Conservation (phyloP, 495 filamentous ascomycete species). For the Cenococcum geophilum region DNA sequence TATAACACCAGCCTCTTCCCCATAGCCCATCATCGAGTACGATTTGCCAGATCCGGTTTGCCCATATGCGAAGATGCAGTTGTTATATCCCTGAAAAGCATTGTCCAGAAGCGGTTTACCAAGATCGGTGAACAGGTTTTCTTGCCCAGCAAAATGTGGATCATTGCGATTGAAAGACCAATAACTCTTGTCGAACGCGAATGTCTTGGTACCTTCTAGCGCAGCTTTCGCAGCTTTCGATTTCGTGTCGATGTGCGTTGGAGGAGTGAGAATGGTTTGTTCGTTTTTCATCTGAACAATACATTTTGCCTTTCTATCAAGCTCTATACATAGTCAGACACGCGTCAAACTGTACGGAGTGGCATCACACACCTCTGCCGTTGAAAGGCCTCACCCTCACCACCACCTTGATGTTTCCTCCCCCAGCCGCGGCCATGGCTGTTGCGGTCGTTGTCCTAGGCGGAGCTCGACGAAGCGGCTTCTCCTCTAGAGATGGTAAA, state of each 20-base stretch:
- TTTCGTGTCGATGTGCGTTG: slow-evolving; percentile 52
- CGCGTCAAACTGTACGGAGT: background rate
- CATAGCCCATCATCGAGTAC: slow-evolving; percentile 99
- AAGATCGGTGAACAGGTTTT: slow-evolving; percentile 79
- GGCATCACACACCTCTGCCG: slow-evolving; percentile 63
- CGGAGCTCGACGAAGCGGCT: background rate
- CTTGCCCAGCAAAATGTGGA: slow-evolving; percentile 81
- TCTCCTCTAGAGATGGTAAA: background rate
- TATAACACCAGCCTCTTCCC: slow-evolving; percentile 92
- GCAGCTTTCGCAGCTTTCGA: slow-evolving; percentile 55
- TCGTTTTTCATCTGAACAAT: slow-evolving; percentile 92
- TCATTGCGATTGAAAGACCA: slow-evolving; percentile 91
- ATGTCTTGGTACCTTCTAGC: slow-evolving; percentile 76
- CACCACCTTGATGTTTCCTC: slow-evolving; percentile 99
- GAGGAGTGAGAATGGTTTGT: slow-evolving; percentile 82
- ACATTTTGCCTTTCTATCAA: slow-evolving; percentile 89
- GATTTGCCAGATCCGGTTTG: slow-evolving; percentile 98
- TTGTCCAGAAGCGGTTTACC: slow-evolving; percentile 91
- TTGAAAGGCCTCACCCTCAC: slow-evolving; percentile 92
- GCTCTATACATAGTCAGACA: slow-evolving; percentile 52
- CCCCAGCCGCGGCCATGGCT: slow-evolving; percentile 66
- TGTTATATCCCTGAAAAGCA: slow-evolving; percentile 98
- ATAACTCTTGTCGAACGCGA: slow-evolving; percentile 95
- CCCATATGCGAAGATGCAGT: slow-evolving; percentile 99
- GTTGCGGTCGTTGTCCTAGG: background rate